phyloP scores from a whole-genome alignment of 257 asterid species.

The Primulina huaijiensis region DNA sequence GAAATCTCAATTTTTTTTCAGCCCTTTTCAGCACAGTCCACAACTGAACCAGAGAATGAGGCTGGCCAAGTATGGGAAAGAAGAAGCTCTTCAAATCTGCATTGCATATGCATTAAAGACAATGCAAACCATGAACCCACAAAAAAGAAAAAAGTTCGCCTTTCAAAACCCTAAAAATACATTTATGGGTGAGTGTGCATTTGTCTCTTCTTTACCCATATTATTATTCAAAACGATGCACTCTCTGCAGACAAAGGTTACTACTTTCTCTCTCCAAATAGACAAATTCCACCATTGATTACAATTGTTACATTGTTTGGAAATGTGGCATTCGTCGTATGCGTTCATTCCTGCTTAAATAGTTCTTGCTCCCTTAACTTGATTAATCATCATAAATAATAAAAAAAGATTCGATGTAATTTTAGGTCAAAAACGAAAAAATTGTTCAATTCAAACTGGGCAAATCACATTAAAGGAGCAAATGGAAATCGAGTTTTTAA shows the following conservation, averaged over 20 bases:
- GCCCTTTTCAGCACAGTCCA: conserved; percentile 19
- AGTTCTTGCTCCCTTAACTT: not conserved
- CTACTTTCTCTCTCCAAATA: not conserved
- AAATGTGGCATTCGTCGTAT: not conserved
- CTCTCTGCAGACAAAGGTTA: not conserved
- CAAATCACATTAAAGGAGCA: too few species aligned
- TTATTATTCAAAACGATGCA: not conserved
- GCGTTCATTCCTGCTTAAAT: not conserved
- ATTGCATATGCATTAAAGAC: conserved; percentile 20
- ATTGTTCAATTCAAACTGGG: too few species aligned
- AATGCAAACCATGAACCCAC: conserved; percentile 20
- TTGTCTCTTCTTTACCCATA: not conserved
- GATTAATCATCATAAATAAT: too few species aligned
- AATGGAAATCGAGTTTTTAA: too few species aligned
- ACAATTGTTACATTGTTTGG: not conserved
- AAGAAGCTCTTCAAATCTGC: conserved; percentile 26
- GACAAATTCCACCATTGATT: not conserved
- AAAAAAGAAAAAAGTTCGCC: conserved; percentile 19
- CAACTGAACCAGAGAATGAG: not conserved
- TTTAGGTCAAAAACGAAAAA: too few species aligned
- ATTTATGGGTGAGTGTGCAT: not conserved
- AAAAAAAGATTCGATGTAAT: too few species aligned
- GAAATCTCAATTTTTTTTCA: conserved; percentile 8
- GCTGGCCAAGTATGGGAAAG: conserved; percentile 20
- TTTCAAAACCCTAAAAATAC: conserved; percentile 11